These are phyloP conservation scores for Plasmodium yoelii DNA, from an alignment of 169 alveolate species.

Conservation along the genomic window DNA sequence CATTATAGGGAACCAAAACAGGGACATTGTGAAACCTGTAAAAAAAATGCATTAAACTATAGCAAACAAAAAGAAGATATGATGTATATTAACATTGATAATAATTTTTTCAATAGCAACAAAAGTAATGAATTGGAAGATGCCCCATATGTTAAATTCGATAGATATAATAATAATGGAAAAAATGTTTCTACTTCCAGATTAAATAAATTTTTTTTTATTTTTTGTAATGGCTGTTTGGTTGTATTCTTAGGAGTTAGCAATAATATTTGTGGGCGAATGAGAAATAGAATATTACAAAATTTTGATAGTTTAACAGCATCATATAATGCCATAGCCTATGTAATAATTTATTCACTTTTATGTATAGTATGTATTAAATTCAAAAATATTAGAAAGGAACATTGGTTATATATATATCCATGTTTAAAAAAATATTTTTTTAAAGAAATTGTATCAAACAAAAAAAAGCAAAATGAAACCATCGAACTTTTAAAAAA, in stretches of 20 bases:
- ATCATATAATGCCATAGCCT: constrained; percentile 67
- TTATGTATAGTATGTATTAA: constrained; percentile 32
- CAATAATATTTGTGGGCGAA: constrained; percentile 63
- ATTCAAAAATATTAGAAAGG: constrained; percentile 21
- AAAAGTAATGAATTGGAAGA: neutral
- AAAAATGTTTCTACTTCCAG: neutral
- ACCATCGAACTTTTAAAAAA: neutral
- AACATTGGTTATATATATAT: constrained; percentile 54
- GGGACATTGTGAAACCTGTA: neutral
- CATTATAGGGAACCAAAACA: neutral
- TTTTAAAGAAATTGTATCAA: neutral
- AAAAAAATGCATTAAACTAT: no score
- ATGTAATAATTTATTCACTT: constrained; percentile 35
- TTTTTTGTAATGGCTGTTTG: constrained; percentile 67
- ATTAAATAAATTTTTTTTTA: constrained; percentile 42
- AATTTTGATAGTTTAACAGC: constrained; percentile 73
- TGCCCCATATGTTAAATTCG: neutral
- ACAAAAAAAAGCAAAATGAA: constrained; percentile 1
- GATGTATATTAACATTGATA: neutral
- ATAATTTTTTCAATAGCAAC: neutral
- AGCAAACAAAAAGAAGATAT: neutral
- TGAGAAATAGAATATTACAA: constrained; percentile 55
- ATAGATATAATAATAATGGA: neutral
- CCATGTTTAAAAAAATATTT: constrained; percentile 44
- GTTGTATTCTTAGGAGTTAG: constrained; percentile 67